A percentile compares a stretch with the other conserved stretches of the same genome.
phyloP scores from a whole-genome alignment of 2,329 filamentous ascomycete species.

The Xylaria hypoxylon region DNA sequence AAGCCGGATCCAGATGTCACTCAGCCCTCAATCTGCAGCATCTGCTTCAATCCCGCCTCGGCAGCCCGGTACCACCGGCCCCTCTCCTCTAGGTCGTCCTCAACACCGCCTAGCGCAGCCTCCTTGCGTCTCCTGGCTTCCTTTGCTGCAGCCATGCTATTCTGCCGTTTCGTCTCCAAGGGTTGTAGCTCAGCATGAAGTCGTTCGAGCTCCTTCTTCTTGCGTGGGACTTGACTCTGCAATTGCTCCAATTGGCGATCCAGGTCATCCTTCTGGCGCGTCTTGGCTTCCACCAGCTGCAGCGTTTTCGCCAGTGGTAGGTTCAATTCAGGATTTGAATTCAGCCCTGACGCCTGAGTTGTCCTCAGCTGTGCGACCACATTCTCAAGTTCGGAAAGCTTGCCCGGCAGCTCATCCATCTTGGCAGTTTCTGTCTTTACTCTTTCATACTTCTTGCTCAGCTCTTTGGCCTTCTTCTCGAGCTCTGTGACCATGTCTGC shows the following conservation, averaged over 20 bases:
- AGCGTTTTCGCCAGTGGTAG: slow-evolving; percentile 69
- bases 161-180: slow-evolving; percentile 74
- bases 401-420: slow-evolving; percentile 63
- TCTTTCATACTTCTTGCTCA: slow-evolving; percentile 66
- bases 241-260: slow-evolving; percentile 73
- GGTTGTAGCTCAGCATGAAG: slow-evolving; percentile 75
- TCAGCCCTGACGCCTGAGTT: slow-evolving; percentile 53
- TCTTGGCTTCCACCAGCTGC: slow-evolving; percentile 63
- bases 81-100: slow-evolving; percentile 79
- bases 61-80: slow-evolving; percentile 80
- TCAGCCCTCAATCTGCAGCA: slow-evolving; percentile 64
- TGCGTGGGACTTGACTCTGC: slow-evolving; percentile 71
- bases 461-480: slow-evolving; percentile 70
- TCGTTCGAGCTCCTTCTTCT: slow-evolving; percentile 74
- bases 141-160: slow-evolving; percentile 73
- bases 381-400: slow-evolving; percentile 61
- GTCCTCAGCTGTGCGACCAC: slow-evolving; percentile 60
- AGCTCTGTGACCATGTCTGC: slow-evolving; percentile 78
- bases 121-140: slow-evolving; percentile 78
- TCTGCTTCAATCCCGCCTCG: slow-evolving; percentile 71
- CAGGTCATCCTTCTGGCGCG: slow-evolving; percentile 65
- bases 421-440: slow-evolving; percentile 62
- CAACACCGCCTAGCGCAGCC: slow-evolving; percentile 71
- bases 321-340: slow-evolving; percentile 60
- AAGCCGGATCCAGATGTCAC: too few relatives aligned